Evolutionary conservation across 441 rosid species (phyloP), one percentile per base, ranked within the genome.

Genomic region (Lepidium campestre): DNA sequence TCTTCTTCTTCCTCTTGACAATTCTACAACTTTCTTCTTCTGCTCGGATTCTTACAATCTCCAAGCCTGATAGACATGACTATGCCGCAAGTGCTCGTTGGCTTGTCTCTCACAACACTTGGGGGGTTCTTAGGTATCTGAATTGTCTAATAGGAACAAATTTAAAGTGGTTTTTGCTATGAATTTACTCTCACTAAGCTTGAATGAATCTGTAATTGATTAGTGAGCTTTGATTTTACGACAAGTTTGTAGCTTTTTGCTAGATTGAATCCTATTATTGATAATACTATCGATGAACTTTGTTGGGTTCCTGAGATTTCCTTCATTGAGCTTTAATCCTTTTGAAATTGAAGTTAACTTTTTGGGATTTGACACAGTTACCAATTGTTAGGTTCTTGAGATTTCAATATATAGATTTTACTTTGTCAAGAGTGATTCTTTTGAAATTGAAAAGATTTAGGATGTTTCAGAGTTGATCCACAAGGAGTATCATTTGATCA

Each of bases 41-140:
- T 57, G 87, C 88, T 75, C 84, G 98, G 47, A 40, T 75, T 67
- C 68, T 88, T n/a, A 50, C 75, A 18, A 22, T 65, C 72, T 49
- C 82, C 25, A 89, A 89, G 69, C 99, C 99, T 2, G 86, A 87
- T 72, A 84, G 82, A 11, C 57, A 76, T 31, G 61, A 82, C 67
- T 80, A 82, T 14, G 88, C 84, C 58, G 86, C 81, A 5, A 80
- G 85, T 10, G 97, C 97, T 69, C 96, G 99, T 57, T 93, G 99
- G 99, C 73, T 93, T 76, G 97, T 89, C 76, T 75, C 91, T 55
- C 83, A 82, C 72, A 91, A 85, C 67, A 77, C 77, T 37, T 93
- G 99, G 97, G 97, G 96, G 49, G 86, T 85, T 62, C 80, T 93
- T 48, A 93, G 82, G 99, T 93, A 78, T n/a, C 4, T n/a, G n/a